These are phyloP conservation scores for Punctularia strigosozonata DNA, from an alignment of 768 basidiomycete genomes.

Conservation along the genomic window DNA sequence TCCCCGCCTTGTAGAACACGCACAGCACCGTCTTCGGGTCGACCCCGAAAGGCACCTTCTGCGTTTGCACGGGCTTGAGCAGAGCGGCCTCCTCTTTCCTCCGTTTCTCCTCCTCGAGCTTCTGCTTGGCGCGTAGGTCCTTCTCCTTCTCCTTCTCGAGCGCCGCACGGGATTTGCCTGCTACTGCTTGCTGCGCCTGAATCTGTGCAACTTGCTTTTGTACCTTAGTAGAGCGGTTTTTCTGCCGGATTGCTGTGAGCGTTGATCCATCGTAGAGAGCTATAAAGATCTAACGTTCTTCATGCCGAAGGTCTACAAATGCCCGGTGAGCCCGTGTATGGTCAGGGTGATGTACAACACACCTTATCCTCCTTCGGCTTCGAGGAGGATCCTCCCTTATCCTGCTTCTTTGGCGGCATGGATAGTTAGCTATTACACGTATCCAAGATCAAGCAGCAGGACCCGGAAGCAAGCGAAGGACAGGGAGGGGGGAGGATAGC, in stretches of 20 bases:
- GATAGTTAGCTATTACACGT: too few species aligned
- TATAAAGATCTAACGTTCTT: conserved; percentile 54
- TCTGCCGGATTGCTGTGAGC: conserved; percentile 28
- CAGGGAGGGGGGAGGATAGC: too few species aligned
- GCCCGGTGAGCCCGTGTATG: conserved; percentile 10
- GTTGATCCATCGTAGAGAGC: not conserved
- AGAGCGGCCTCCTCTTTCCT: conserved; percentile 78
- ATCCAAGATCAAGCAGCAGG: too few species aligned
- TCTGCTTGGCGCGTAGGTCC: conserved; percentile 60
- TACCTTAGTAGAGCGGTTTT: conserved; percentile 92
- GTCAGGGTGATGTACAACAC: conserved; percentile 16
- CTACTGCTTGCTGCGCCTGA: conserved; percentile 58
- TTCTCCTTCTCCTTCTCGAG: conserved; percentile 85
- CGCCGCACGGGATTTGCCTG: conserved; percentile 71
- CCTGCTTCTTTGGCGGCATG: conserved; percentile 81
- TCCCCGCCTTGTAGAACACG: conserved; percentile 84
- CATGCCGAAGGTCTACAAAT: conserved; percentile 69
- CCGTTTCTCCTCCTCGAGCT: conserved; percentile 72
- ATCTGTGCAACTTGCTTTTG: conserved; percentile 76
- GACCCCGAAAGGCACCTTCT: conserved; percentile 90
- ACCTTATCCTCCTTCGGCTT: conserved; percentile 82
- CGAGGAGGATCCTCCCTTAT: conserved; percentile 35
- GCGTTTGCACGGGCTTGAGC: conserved; percentile 66
- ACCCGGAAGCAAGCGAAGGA: too few species aligned
- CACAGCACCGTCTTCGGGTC: conserved; percentile 95